Evolutionary conservation across 2,329 filamentous ascomycete genomes (phyloP).

Genomic region (Trichoderma pleuroti): DNA sequence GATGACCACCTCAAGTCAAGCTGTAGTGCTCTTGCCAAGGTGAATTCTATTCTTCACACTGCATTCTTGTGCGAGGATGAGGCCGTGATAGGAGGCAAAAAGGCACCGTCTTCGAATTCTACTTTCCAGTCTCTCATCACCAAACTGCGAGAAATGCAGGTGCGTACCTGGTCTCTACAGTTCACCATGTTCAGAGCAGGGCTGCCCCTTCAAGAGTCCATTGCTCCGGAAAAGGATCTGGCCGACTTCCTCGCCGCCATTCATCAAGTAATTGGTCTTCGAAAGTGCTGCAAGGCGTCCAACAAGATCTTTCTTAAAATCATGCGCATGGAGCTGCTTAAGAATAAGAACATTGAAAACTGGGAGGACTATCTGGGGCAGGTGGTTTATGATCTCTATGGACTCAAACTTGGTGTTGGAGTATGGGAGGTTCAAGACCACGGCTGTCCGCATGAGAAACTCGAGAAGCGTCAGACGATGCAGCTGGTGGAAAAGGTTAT

Average conservation of each 20-base stretch:
- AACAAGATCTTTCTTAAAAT: conserved; percentile 87
- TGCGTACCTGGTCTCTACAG: conserved; percentile 82
- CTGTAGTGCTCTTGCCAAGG: conserved; percentile 65
- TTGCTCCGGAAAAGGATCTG: conserved; percentile 65
- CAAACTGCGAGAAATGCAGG: conserved; percentile 80
- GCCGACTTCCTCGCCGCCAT: conserved; percentile 77
- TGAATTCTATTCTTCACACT: conserved; percentile 73
- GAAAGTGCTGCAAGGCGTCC: conserved; percentile 78
- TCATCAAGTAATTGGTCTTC: conserved; percentile 78
- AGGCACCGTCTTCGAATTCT: conserved; percentile 56
- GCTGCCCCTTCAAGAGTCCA: conserved; percentile 61
- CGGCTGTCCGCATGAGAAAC: conserved; percentile 68
- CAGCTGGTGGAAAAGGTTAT: conserved; percentile 82
- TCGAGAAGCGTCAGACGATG: conserved; percentile 77
- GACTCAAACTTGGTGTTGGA: conserved; percentile 69
- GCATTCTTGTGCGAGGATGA: conserved; percentile 82
- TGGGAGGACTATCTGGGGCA: conserved; percentile 86
- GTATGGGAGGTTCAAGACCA: conserved; percentile 71
- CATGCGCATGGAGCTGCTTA: conserved; percentile 79
- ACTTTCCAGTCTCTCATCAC: conserved; percentile 53
- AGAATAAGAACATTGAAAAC: conserved; percentile 70
- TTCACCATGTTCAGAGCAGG: conserved; percentile 77
- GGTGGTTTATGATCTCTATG: conserved; percentile 78
- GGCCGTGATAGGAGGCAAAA: conserved; percentile 70
- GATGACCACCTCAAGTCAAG: conserved; percentile 72